These are phyloP conservation scores for Pelargonium cotyledonis DNA, from an alignment of 441 rosid species.

Conservation along the genomic window DNA sequence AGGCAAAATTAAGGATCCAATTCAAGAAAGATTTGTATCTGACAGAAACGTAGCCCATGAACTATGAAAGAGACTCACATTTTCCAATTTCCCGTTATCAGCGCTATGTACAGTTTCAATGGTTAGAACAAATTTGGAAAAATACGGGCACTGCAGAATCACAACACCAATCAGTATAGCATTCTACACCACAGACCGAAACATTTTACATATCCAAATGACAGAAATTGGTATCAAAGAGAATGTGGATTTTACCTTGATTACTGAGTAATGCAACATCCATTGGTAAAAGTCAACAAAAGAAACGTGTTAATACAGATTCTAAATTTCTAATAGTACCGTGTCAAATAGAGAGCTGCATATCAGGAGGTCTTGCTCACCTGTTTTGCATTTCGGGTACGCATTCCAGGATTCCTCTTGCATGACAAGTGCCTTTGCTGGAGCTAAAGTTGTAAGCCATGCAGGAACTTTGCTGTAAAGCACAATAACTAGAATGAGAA, in stretches of 20 bases:
- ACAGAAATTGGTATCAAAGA: slow-evolving; percentile 1
- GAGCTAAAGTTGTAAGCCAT: slow-evolving; percentile 60
- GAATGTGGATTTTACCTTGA: slow-evolving; percentile 41
- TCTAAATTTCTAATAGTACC: slow-evolving; percentile 1
- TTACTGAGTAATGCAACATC: slow-evolving; percentile 30
- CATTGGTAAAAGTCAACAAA: slow-evolving; percentile 18
- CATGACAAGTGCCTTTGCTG: slow-evolving; percentile 56
- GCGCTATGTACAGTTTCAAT: slow-evolving; percentile 52
- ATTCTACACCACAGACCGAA: background rate
- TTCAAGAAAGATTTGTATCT: background rate
- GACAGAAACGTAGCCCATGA: background rate
- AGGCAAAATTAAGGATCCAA: slow-evolving; percentile 7
- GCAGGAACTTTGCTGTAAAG: slow-evolving; percentile 59
- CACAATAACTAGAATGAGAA: slow-evolving; percentile 12
- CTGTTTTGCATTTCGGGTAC: slow-evolving; percentile 66
- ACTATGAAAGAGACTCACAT: slow-evolving; percentile 37
- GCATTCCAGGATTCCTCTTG: slow-evolving; percentile 75
- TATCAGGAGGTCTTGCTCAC: slow-evolving; percentile 22
- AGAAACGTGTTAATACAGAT: slow-evolving; percentile 22
- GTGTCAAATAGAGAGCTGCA: background rate
- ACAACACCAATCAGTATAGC: slow-evolving; percentile 10
- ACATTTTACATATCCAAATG: background rate
- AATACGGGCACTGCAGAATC: slow-evolving; percentile 56
- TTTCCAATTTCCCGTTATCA: slow-evolving; percentile 51
- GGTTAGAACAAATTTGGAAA: slow-evolving; percentile 50